A percentile compares a stretch with the other conserved stretches of the same genome.
Evolutionary conservation across 805 yeast species (phyloP).

Genomic region (Candida argentea): DNA sequence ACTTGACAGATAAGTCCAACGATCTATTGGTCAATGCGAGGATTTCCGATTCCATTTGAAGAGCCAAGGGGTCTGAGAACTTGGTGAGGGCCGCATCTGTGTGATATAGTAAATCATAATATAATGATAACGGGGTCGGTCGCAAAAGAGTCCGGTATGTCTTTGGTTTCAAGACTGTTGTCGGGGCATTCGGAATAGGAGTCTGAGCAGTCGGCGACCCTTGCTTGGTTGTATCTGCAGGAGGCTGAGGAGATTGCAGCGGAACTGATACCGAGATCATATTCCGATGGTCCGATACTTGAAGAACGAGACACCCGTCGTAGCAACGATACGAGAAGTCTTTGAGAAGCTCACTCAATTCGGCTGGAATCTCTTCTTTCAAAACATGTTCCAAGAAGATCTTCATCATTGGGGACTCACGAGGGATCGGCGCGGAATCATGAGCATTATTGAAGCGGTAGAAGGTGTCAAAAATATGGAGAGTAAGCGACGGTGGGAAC

Average conservation of each 20-base stretch:
- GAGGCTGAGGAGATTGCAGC: neutral
- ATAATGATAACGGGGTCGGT: slow-evolving; percentile 73
- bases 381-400: slow-evolving; percentile 75
- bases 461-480: slow-evolving; percentile 87
- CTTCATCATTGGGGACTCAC: slow-evolving; percentile 64
- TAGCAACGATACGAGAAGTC: slow-evolving; percentile 79
- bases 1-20: slow-evolving; percentile 61
- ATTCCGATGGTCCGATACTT: slow-evolving; percentile 78
- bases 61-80: slow-evolving; percentile 69
- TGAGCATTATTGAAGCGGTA: slow-evolving; percentile 81
- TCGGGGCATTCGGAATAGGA: no score
- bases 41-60: slow-evolving; percentile 83
- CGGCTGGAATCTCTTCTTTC: slow-evolving; percentile 76
- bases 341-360: slow-evolving; percentile 78
- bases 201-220: neutral
- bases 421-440: slow-evolving; percentile 73
- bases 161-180: slow-evolving; percentile 40
- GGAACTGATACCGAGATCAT: slow-evolving; percentile 11
- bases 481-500: slow-evolving; percentile 71
- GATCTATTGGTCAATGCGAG: slow-evolving; percentile 70
- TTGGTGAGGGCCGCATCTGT: slow-evolving; percentile 67
- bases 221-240: slow-evolving; percentile 1
- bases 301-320: slow-evolving; percentile 83
- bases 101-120: slow-evolving; percentile 76
- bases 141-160: slow-evolving; percentile 67